A percentile compares a stretch with the other conserved stretches of the same genome.
phyloP scores from a whole-genome alignment of 495 filamentous ascomycete genomes.

The Hypoxylon subgilvum region DNA sequence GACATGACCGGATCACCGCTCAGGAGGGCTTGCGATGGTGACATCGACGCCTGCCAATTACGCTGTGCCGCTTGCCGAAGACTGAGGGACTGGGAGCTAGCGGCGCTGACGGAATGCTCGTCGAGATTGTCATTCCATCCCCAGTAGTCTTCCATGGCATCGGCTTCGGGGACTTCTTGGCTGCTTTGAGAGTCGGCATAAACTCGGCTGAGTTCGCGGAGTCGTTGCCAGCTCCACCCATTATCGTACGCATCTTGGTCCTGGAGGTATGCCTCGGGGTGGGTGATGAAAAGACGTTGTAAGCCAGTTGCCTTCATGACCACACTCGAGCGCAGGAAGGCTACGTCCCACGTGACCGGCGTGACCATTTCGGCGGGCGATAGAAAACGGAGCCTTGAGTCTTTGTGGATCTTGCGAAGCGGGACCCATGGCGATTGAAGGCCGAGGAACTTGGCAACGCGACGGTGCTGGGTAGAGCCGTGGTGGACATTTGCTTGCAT shows the following conservation, averaged over 20 bases:
- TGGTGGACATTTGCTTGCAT: conserved; percentile 41
- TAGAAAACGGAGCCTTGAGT: conserved; percentile 69
- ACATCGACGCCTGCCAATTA: conserved; percentile 44
- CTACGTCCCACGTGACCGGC: conserved; percentile 68
- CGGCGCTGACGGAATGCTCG: conserved; percentile 42
- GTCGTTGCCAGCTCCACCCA: conserved; percentile 66
- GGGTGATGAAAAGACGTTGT: conserved; percentile 70
- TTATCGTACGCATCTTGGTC: conserved; percentile 50
- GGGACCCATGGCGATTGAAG: conserved; percentile 67
- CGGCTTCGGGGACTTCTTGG: conserved; percentile 59
- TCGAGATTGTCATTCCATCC: conserved; percentile 61
- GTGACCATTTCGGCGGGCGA: conserved; percentile 69
- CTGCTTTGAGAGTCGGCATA: conserved; percentile 52
- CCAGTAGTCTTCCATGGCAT: conserved; percentile 64
- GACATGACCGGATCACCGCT: conserved; percentile 25
- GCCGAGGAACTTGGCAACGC: conserved; percentile 52
- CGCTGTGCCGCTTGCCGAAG: conserved; percentile 48
- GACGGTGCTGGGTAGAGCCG: conserved; percentile 39
- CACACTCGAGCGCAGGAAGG: conserved; percentile 67
- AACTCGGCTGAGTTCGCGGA: conserved; percentile 63
- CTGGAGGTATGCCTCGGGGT: conserved; percentile 69
- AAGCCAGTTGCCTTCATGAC: conserved; percentile 65
- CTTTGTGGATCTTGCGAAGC: conserved; percentile 72
- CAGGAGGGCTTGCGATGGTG: conserved; percentile 45
- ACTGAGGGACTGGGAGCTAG: conserved; percentile 43